Base-by-base conservation (phyloP, 2,329 filamentous ascomycete species). In the Raffaelea ambrosiae region DNA sequence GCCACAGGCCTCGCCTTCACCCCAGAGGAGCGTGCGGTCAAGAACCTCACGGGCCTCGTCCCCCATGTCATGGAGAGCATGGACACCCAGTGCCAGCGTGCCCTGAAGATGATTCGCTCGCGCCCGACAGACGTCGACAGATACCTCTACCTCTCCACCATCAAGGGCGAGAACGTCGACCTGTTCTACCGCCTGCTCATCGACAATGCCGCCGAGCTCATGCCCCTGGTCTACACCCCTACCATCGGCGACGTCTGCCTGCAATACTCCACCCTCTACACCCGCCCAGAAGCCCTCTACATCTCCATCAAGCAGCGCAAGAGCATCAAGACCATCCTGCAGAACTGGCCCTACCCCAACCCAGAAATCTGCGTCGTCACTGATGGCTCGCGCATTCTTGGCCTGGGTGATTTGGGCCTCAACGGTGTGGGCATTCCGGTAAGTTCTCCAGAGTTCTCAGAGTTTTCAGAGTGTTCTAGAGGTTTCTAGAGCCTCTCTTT, bases 341-440 rank as follows among this genome's bases (percentile, higher is more conserved):
- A 82, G 62, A 97, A 97, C 68, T 98, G 93, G 93, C 89, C 88
- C 23, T 84, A 93, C 65, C 69, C 77, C 55, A 81, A 88, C 55
- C 91, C 95, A 29, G 88, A 96, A 66, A 98, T 98, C 63, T 95
- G 89, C 61, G 90, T 95, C 63, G 84, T 98, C 58, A 97, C 93
- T 16, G 93, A 98, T 65, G 93, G 93, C 52, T 96, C 90, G 43
- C 85, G 93, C 56, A 96, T 83, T 66, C 82, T 90, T 50, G 91
- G 93, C 61, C 81, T 98, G 35, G 93, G 93, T 58, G 93, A 98
- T 68, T 79, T 97, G 49, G 93, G 93, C 57, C 84, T 98, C 56
- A 96, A 96, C 67, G 93, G 93, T 61, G 95, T 97, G 73, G 93
- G 93, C 56, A 98, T 98, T 67, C 89, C 93, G 53, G 91, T 83